A percentile compares a stretch with the other conserved stretches of the same genome.
Conservation (phyloP, 225 moss, liverwort and hornwort species). For the Neckera pumila region DNA sequence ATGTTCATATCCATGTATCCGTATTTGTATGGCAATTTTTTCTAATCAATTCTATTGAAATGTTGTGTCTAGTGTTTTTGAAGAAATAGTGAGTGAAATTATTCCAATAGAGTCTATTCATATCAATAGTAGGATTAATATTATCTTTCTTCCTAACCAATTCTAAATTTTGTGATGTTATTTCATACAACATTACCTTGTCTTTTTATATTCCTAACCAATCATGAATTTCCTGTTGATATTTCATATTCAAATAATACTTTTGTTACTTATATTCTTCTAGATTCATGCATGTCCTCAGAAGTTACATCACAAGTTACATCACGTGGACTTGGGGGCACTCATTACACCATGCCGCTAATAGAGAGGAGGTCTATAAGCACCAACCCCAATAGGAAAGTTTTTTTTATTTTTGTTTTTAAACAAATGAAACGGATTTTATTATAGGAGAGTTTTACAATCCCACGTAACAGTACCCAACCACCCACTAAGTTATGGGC, state of each 20-base stretch:
- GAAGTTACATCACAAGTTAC: too few relatives aligned
- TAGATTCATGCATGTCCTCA: not conserved
- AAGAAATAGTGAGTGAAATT: not conserved
- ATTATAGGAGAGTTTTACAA: not conserved
- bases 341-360: not conserved
- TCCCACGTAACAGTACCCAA: not conserved
- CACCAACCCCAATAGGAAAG: not conserved
- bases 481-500: too few relatives aligned
- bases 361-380: not conserved
- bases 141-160: not conserved
- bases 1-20: too few relatives aligned
- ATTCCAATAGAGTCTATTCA: not conserved
- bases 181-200: not conserved
- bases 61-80: not conserved
- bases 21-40: not conserved
- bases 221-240: not conserved
- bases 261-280: not conserved
- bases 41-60: too few relatives aligned
- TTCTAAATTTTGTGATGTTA: too few relatives aligned
- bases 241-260: not conserved
- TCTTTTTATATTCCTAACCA: not conserved
- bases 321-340: not conserved
- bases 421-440: too few relatives aligned
- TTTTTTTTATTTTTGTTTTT: too few relatives aligned
- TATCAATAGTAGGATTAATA: not conserved